Percentiles rank a stretch among this genome's conserved stretches.
Evolutionary conservation across 2,329 filamentous ascomycete genomes (phyloP).

Genomic region (Gaeumannomyces tritici): DNA sequence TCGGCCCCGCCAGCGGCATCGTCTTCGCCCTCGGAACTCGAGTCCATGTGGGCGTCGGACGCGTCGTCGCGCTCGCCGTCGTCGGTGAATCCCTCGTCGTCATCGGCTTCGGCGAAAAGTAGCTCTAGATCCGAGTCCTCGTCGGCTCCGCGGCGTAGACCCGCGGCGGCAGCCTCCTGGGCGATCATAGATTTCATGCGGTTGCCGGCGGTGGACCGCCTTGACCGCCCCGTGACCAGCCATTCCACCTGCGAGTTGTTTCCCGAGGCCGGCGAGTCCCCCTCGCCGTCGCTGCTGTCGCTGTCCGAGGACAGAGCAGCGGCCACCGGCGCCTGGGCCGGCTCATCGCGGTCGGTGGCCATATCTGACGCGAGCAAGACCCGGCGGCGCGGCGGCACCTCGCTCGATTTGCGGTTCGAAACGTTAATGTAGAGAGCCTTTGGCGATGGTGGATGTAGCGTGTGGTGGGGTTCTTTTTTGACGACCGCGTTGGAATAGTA

Average conservation of each 20-base stretch:
- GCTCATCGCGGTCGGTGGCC: constrained; percentile 2
- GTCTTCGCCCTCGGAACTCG: constrained; percentile 75
- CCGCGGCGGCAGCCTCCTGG: constrained; percentile 50
- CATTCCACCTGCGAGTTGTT: constrained; percentile 43
- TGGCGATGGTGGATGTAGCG: too few relatives aligned
- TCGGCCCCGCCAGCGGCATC: constrained; percentile 45
- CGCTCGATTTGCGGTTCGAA: neutral
- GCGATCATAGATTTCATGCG: constrained; percentile 71
- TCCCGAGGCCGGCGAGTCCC: constrained; percentile 6
- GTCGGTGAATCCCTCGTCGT: constrained; percentile 62
- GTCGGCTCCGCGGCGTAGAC: constrained; percentile 1
- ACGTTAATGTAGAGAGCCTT: neutral
- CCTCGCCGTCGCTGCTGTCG: constrained; percentile 23
- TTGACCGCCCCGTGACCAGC: constrained; percentile 63
- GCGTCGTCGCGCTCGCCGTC: constrained; percentile 54
- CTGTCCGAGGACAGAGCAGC: constrained; percentile 25
- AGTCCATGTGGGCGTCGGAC: constrained; percentile 78
- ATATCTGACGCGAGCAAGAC: neutral
- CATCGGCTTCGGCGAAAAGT: constrained; percentile 65
- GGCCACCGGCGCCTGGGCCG: constrained; percentile 16
- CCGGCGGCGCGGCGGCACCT: neutral
- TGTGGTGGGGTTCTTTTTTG: neutral
- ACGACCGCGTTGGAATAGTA: too few relatives aligned
- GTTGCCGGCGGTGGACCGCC: constrained; percentile 75
- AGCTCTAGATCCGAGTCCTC: constrained; percentile 59